A percentile compares a stretch with the other conserved stretches of the same genome.
Conservation (phyloP, 2,329 filamentous ascomycete species). For the Ascochyta pisi region DNA sequence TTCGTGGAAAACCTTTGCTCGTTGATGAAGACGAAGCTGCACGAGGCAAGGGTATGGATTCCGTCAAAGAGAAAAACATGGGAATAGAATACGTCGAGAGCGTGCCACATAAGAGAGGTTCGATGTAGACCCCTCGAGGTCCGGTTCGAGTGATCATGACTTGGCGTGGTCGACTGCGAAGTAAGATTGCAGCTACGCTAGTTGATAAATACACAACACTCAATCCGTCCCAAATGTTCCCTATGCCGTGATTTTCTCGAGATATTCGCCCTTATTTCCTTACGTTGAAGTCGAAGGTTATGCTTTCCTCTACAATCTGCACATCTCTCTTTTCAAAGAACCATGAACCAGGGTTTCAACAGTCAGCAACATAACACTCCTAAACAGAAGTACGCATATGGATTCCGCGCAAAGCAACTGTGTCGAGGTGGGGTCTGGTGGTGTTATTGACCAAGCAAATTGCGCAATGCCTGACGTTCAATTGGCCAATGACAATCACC, state of each 20-base stretch:
- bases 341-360: too few species aligned
- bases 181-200: neutral
- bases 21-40: slow-evolving; percentile 23
- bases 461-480: slow-evolving; percentile 13
- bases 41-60: slow-evolving; percentile 25
- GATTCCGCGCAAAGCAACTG: too few species aligned
- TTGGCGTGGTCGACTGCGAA: neutral
- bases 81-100: slow-evolving; percentile 30
- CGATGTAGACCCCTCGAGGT: slow-evolving; percentile 2
- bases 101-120: slow-evolving; percentile 6
- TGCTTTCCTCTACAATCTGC: neutral
- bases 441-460: slow-evolving; percentile 13
- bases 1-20: slow-evolving; percentile 31
- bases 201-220: slow-evolving; percentile 10
- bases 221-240: slow-evolving; percentile 7
- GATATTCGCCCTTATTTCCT: neutral
- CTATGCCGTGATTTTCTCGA: neutral
- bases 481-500: slow-evolving; percentile 5
- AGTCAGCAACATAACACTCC: too few species aligned
- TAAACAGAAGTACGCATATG: too few species aligned
- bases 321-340: neutral
- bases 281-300: neutral
- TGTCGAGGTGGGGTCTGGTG: neutral
- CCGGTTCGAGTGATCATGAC: slow-evolving; percentile 7
- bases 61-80: slow-evolving; percentile 24